Base-by-base conservation (phyloP, 2,329 filamentous ascomycete species). In the Colletotrichum camelliae region DNA sequence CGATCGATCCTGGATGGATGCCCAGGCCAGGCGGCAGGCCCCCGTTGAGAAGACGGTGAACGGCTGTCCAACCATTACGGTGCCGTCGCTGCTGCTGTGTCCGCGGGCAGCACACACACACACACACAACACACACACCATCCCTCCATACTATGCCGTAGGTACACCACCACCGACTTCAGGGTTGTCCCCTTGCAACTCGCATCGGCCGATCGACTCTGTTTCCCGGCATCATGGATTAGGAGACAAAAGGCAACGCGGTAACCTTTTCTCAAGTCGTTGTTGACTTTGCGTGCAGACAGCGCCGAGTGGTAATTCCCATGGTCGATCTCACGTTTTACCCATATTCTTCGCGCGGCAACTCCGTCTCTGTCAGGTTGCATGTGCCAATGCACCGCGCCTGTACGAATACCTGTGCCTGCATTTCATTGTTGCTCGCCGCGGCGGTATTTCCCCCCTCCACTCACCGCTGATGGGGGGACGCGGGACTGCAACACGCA, bases 191-290 rank as follows among this genome's bases (percentile, higher is more conserved):
- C 73, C 62, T 75, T 75, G 69, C 64, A 75, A 57, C 37, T 55
- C 12, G 18, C 33, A 67, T 33, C 33, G 18, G 64, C 29, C 64
- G 64, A 68, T 75, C 69, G 72, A 64, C 27, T 55, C 39, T 62
- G 18, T 48, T 71, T 72, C 52, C 69, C 72, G 55, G 72, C 62
- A 67, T 75, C 68, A 62, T 67, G 72, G 72, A 75, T 72, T 52
- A n/a, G 67, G 18, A 35, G 61, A 21, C 39, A 21, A 67, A 68
- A 72, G 37, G n/a, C 31, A 31, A n/a, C 60, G n/a, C 24, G 60
- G n/a, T 27, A 57, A 57, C 35, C 43, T 33, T 35, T 62, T 48
- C 48, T 27, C 68, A 67, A n/a, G 64, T 55, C 62, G 31, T 39
- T 33, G 2, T 75, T 67, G 43, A 70, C 55, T 64, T 21, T 64